A percentile compares a stretch with the other conserved stretches of the same genome.
These are phyloP conservation scores for Hydrangea macrophylla DNA, from an alignment of 148 eudicot species.

Conservation along the genomic window DNA sequence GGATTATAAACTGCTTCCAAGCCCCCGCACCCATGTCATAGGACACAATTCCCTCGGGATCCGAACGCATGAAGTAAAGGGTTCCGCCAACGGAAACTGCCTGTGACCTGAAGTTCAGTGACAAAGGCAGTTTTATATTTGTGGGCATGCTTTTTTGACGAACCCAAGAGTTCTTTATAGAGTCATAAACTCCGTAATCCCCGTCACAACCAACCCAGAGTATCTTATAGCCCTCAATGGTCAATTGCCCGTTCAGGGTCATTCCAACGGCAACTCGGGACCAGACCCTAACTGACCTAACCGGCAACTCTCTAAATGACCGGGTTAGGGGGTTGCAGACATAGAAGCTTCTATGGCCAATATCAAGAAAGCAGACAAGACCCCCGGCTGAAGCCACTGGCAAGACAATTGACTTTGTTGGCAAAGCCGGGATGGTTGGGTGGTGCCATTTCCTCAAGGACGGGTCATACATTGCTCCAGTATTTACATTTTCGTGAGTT, in stretches of 20 bases:
- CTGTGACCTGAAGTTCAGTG: conserved; percentile 74
- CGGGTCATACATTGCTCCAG: conserved; percentile 81
- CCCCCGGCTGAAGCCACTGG: conserved; percentile 97
- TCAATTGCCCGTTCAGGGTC: conserved; percentile 43
- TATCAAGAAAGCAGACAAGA: conserved; percentile 78
- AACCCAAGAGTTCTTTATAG: conserved; percentile 54
- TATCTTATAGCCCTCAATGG: conserved; percentile 61
- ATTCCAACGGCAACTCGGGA: conserved; percentile 87
- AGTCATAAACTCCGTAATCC: conserved; percentile 79
- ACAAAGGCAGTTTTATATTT: conserved; percentile 60
- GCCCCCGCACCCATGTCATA: conserved; percentile 51
- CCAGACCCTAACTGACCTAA: conserved; percentile 74
- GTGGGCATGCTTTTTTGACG: conserved; percentile 57
- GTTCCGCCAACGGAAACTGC: conserved; percentile 46
- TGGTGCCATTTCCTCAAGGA: conserved; percentile 73
- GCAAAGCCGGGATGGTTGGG: conserved; percentile 53
- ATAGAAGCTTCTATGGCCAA: conserved; percentile 63
- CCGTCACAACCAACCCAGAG: conserved; percentile 85
- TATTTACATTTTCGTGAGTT: conserved; percentile 58
- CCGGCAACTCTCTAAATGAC: conserved; percentile 74
- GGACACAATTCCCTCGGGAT: conserved; percentile 83
- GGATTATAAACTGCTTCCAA: conserved; percentile 77
- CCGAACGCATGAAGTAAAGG: conserved; percentile 69
- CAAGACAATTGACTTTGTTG: conserved; percentile 57
- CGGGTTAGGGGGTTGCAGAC: conserved; percentile 83